Percentiles rank a stretch among this genome's conserved stretches.
These are phyloP conservation scores for Beta vulgaris DNA, from an alignment of 148 eudicot genomes.

Conservation along the genomic window DNA sequence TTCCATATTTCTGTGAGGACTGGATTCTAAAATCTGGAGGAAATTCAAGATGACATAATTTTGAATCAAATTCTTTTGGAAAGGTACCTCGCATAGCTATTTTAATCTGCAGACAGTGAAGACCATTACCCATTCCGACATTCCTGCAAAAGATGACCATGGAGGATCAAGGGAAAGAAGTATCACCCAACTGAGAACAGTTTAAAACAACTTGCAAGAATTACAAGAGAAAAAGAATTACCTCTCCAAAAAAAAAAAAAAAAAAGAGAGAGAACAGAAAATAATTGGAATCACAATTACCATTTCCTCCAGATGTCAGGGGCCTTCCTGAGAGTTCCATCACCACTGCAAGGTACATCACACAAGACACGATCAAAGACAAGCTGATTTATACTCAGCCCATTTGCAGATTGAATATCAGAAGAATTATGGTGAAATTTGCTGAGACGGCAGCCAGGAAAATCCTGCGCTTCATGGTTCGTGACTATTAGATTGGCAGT, in stretches of 20 bases:
- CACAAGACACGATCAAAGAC: constrained; percentile 93
- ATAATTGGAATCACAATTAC: constrained; percentile 37
- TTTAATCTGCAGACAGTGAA: constrained; percentile 81
- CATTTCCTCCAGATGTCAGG: constrained; percentile 99
- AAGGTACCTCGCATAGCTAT: constrained; percentile 92
- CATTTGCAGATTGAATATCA: constrained; percentile 37
- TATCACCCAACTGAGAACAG: constrained; percentile 10
- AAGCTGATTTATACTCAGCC: constrained; percentile 54
- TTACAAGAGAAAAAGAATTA: background rate
- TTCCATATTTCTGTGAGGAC: background rate
- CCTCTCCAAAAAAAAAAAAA: background rate
- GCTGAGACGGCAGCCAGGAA: constrained; percentile 83
- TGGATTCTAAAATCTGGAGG: background rate
- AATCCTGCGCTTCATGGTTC: constrained; percentile 95
- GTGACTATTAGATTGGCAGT: constrained; percentile 95
- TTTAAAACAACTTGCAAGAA: background rate
- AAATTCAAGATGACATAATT: background rate
- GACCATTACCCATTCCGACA: constrained; percentile 88
- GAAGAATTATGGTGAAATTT: constrained; percentile 40
- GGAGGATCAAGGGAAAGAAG: constrained; percentile 4
- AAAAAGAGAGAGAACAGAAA: background rate
- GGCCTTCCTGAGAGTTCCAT: constrained; percentile 98
- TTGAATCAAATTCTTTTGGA: constrained; percentile 9
- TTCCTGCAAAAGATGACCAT: constrained; percentile 47
- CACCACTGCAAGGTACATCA: constrained; percentile 99